Evolutionary conservation across 805 yeast species (phyloP), one percentile per base, ranked within the genome.

Genomic region (Ogataea ramenticola): DNA sequence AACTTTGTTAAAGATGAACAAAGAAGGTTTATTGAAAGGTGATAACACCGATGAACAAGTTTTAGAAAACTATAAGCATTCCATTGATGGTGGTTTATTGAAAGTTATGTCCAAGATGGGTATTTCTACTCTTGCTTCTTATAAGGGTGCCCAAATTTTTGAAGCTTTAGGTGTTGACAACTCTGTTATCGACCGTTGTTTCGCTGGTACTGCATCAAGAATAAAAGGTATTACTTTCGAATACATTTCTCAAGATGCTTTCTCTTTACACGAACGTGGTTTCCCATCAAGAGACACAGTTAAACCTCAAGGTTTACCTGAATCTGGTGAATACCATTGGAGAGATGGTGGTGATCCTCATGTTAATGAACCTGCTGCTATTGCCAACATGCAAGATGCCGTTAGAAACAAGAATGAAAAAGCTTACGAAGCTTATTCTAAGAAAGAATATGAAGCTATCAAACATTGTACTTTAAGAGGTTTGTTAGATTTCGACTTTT

Each of bases 21-120:
- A 72, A 39, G 96, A 90, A 66, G 82, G 83, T 12, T 70, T 93
- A 54, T 67, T 86, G 54, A 72, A 79, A 46, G 72, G 72, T 29
- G 66, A 64, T 24, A 62, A 86, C 43, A 59, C 80, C 16, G 80
- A 80, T 49, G 77, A 75, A 29, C 60, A 77, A 52, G 74, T 89
- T 47, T 66, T 90, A 49, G 72, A 72, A 42, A 91, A 91, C 71
- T 91, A 88, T 70, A 86, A 83, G 61, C 74, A 79, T 52, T 83
- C 97, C 12, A 74, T 86, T 47, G 95, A 91, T 60, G 84, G 88
- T 44, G 98, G 98, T 67, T 83, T 91, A 55, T 71, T 88, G 56
- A 91, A 93, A 72, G 97, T 93, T 47, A 91, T 91, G 99, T 88
- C 97, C 32, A 91, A 93, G 74, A 93, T 91, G 98, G 99, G 99